These are phyloP conservation scores for Cercospora sp. DNA, from an alignment of 2,329 filamentous ascomycete species.

Conservation along the genomic window DNA sequence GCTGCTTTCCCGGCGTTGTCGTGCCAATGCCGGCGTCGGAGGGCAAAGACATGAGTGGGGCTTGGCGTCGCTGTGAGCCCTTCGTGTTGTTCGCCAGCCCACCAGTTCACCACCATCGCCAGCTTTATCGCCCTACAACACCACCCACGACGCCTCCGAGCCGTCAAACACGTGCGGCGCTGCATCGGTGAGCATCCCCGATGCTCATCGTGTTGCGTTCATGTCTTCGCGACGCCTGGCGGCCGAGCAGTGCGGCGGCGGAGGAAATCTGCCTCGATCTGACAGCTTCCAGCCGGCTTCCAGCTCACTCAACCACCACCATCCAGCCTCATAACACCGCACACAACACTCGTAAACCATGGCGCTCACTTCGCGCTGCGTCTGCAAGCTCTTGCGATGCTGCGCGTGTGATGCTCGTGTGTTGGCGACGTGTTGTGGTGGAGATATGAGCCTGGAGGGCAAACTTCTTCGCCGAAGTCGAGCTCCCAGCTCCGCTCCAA, in stretches of 20 bases:
- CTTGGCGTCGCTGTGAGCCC: slow-evolving; percentile 6
- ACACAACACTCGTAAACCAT: not conserved
- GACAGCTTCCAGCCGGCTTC: not conserved
- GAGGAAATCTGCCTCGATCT: slow-evolving; percentile 3
- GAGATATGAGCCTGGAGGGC: slow-evolving; percentile 7
- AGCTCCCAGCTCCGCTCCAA: not conserved
- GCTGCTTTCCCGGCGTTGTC: not conserved
- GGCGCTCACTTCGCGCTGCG: slow-evolving; percentile 1
- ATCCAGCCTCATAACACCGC: slow-evolving; percentile 3
- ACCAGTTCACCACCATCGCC: not conserved
- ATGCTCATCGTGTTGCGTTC: not conserved
- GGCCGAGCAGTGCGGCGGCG: slow-evolving; percentile 7
- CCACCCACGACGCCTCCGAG: not conserved
- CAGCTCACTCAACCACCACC: not conserved
- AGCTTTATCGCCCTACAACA: not conserved
- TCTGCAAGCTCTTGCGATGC: slow-evolving; percentile 3
- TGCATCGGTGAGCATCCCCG: not conserved
- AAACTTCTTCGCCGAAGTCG: not conserved
- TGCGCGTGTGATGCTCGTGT: not conserved
- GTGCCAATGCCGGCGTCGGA: slow-evolving; percentile 7
- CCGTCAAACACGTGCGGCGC: not conserved
- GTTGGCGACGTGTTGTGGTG: slow-evolving; percentile 14
- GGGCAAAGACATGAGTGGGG: slow-evolving; percentile 1
- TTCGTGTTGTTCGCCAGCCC: not conserved
- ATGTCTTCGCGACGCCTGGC: slow-evolving; percentile 5